A percentile compares a stretch with the other conserved stretches of the same genome.
These are phyloP conservation scores for Lablab purpureus DNA, from an alignment of 306 rosid species.

Conservation along the genomic window DNA sequence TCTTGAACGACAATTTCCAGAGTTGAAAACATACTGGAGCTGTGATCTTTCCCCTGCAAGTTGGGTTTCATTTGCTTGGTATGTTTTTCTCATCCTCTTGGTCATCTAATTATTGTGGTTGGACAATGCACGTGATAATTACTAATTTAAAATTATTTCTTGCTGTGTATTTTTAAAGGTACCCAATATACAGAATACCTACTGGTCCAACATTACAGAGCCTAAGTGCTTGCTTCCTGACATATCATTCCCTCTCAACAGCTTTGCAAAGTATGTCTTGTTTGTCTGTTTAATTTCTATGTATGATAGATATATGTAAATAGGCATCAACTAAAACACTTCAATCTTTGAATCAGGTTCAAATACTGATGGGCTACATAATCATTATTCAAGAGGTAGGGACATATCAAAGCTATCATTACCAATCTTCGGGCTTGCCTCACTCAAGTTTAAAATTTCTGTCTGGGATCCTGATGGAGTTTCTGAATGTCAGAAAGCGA, in stretches of 20 bases:
- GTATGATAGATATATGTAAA: slow-evolving; percentile 10
- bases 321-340: slow-evolving; percentile 1
- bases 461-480: slow-evolving; percentile 76
- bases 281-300: slow-evolving; percentile 44
- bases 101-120: slow-evolving; percentile 12
- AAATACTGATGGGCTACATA: slow-evolving; percentile 58
- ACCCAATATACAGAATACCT: slow-evolving; percentile 95
- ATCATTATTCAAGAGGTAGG: slow-evolving; percentile 55
- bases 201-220: slow-evolving; percentile 91
- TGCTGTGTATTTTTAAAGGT: slow-evolving; percentile 59
- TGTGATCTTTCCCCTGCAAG: slow-evolving; percentile 90
- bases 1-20: slow-evolving; percentile 79
- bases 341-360: slow-evolving; percentile 66
- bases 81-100: slow-evolving; percentile 38
- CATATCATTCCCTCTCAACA: slow-evolving; percentile 78
- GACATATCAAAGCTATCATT: slow-evolving; percentile 61
- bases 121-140: slow-evolving; percentile 20
- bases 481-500: slow-evolving; percentile 66
- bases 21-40: slow-evolving; percentile 77
- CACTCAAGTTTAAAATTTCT: slow-evolving; percentile 72
- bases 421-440: slow-evolving; percentile 85
- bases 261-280: slow-evolving; percentile 58
- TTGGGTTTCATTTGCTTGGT: slow-evolving; percentile 95
- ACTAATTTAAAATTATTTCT: slow-evolving; percentile 35
- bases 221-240: slow-evolving; percentile 87